Evolutionary conservation across 176 grass and related monocot species (phyloP), one percentile per base, ranked within the genome.

Genomic region (Zea luxurians): DNA sequence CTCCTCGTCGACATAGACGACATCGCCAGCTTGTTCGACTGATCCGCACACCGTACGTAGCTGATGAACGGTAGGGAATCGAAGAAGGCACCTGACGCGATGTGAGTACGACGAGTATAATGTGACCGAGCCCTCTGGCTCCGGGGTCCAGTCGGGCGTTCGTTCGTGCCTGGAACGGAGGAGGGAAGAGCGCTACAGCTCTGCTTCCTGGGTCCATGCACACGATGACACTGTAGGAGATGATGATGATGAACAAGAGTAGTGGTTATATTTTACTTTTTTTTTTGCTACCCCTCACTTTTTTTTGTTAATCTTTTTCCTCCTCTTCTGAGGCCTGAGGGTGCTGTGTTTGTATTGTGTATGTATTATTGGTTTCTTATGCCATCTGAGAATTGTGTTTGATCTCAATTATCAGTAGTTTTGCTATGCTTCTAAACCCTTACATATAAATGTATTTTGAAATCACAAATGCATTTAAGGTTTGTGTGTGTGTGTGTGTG

Each of bases 181-280:
- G 75, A 40, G 38, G 4, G 86, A 88, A 79, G 76, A 45, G 20
- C 74, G 61, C 9, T 4, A 40, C 9, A 43, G 75, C 58, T 78
- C 49, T 86, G 48, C 66, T 78, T 76, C 85, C 82, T 40, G 18
- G 64, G 57, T 73, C 62, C 70, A 72, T 76, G 10, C 52, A 57
- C 0, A 76, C 75, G 27, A 1, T 27, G 27, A 27, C 1, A 27
- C 27, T 1, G 27, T 27, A 27, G 27, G 27, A 27, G 27, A 27
- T 27, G 27, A 27, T 27, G 27, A 27, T 27, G 27, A 27, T 27
- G 27, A 27, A 27, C 0, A 27, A 27, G 27, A 27, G 27, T 27
- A 27, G 27, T 27, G 27, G 27, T 27, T 27, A 0, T 27, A 27
- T 27, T 27, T 40, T 40, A 40, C 38, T 1, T 40, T 40, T 40